phyloP scores from a whole-genome alignment of 2,329 filamentous ascomycete genomes.

The Colletotrichum sp. region DNA sequence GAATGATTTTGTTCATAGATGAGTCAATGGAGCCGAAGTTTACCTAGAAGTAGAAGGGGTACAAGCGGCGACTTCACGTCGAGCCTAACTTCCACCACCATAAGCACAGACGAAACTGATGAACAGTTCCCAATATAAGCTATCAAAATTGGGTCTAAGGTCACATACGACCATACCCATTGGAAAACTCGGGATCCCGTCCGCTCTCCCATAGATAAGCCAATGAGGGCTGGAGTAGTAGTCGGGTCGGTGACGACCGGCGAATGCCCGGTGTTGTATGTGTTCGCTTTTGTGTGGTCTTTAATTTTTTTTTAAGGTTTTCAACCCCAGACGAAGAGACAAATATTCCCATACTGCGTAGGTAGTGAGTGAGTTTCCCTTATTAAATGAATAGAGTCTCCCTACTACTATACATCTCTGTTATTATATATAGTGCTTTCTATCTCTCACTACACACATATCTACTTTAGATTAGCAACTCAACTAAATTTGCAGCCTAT shows the following conservation, averaged over 20 bases:
- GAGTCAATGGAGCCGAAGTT: neutral
- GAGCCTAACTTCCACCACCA: neutral
- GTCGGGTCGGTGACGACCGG: neutral
- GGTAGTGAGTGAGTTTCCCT: neutral
- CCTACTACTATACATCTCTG: neutral
- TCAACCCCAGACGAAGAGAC: neutral
- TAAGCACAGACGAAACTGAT: neutral
- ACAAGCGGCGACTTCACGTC: neutral
- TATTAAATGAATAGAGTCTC: neutral
- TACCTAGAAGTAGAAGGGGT: neutral
- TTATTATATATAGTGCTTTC: too few species aligned
- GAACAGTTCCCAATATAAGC: neutral
- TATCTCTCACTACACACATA: too few species aligned
- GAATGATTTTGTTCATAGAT: neutral
- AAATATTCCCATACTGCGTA: neutral
- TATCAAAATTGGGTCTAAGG: accelerated
- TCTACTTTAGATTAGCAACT: too few species aligned
- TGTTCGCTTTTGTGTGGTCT: neutral
- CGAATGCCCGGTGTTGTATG: neutral
- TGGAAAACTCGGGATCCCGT: neutral
- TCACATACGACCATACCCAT: neutral
- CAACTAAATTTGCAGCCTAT: too few species aligned
- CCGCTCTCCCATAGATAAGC: too few species aligned
- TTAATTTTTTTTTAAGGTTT: neutral
- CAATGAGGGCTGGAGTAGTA: neutral